Conservation (phyloP, 2,329 filamentous ascomycete genomes). For the Claviceps monticola region DNA sequence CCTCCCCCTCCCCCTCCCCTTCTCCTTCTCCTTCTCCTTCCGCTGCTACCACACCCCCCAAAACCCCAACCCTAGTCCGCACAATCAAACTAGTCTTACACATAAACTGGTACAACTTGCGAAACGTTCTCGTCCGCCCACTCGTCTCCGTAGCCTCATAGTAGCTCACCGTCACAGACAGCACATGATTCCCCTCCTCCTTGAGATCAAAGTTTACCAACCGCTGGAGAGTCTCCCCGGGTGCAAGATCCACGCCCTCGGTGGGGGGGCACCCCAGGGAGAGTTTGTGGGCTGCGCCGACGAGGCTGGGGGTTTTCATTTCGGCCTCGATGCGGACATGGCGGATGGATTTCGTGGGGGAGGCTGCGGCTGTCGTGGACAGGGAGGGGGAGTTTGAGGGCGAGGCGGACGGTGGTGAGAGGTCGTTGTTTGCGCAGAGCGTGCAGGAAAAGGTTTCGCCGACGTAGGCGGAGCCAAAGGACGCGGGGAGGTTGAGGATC, state of each 20-base stretch:
- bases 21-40: too few relatives aligned
- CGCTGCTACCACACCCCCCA: background rate
- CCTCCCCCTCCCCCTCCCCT: too few relatives aligned
- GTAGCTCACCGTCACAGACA: constrained; percentile 88
- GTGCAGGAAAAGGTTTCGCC: constrained; percentile 93
- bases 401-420: background rate
- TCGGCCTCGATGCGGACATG: constrained; percentile 77
- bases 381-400: constrained; percentile 3
- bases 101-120: constrained; percentile 93
- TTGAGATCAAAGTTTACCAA: constrained; percentile 79
- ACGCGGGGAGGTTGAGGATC: constrained; percentile 70
- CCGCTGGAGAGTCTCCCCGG: constrained; percentile 60
- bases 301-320: constrained; percentile 73
- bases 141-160: constrained; percentile 67
- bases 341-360: constrained; percentile 43
- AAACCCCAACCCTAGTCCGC: constrained; percentile 64
- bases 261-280: constrained; percentile 28
- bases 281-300: constrained; percentile 45
- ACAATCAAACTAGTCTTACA: constrained; percentile 84
- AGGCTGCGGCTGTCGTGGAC: constrained; percentile 26
- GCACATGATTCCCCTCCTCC: constrained; percentile 85
- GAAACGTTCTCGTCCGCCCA: constrained; percentile 67
- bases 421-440: constrained; percentile 87
- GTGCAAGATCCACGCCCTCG: constrained; percentile 32
- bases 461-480: constrained; percentile 89